Conservation (phyloP, 2,329 filamentous ascomycete species). For the Dothideomycetidae sp. region DNA sequence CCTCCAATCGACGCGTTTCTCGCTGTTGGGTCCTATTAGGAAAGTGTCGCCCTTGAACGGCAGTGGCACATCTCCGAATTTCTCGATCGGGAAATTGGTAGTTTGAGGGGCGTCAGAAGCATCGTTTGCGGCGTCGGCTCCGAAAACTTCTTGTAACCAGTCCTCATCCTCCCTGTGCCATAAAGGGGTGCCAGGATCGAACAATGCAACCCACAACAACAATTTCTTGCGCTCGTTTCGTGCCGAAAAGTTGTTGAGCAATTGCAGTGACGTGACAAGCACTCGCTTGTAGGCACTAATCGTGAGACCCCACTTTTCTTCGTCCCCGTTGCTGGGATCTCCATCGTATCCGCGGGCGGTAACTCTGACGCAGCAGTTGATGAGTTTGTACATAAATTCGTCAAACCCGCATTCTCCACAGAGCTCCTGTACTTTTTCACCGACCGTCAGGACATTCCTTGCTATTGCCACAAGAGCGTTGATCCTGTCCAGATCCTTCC, state of each 20-base stretch:
- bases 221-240: conserved; percentile 52
- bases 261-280: conserved; percentile 51
- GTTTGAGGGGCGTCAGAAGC: neutral
- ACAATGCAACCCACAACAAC: conserved; percentile 50
- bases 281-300: conserved; percentile 52
- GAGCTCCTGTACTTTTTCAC: conserved; percentile 48
- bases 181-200: conserved; percentile 29
- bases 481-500: conserved; percentile 48
- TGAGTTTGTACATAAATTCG: conserved; percentile 45
- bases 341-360: conserved; percentile 52
- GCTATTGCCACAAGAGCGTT: conserved; percentile 49
- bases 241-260: conserved; percentile 51
- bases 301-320: conserved; percentile 51
- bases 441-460: conserved; percentile 47
- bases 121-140: neutral
- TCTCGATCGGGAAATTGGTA: too few species aligned
- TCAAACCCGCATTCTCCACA: conserved; percentile 46
- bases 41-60: too few species aligned
- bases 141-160: neutral
- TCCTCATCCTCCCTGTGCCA: neutral
- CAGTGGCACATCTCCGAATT: too few species aligned
- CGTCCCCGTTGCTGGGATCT: conserved; percentile 45
- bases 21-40: neutral
- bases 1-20: neutral
- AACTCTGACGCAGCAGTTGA: conserved; percentile 50